These are phyloP conservation scores for Cladosporium phlei DNA, from an alignment of 2,329 filamentous ascomycete species.

Conservation along the genomic window DNA sequence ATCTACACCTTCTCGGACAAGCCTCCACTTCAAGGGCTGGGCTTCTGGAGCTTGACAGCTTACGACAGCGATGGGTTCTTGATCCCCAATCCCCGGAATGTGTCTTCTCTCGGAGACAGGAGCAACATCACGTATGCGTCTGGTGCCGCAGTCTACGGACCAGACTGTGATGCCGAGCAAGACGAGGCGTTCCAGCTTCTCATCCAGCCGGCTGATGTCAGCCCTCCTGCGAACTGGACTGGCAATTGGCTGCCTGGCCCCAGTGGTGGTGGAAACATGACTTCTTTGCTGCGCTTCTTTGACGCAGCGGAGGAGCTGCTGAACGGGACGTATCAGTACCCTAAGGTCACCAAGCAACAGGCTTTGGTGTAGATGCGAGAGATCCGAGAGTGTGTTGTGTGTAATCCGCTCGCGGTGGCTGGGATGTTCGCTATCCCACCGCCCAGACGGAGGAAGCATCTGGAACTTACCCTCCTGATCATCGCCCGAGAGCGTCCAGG, in stretches of 20 bases:
- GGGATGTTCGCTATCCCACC: no score
- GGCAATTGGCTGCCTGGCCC: constrained; percentile 18
- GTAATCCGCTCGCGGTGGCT: no score
- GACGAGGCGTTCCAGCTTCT: constrained; percentile 15
- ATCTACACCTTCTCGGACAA: constrained; percentile 20
- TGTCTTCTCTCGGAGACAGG: constrained; percentile 18
- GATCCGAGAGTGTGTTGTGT: no score
- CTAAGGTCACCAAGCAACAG: neutral
- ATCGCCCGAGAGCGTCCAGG: no score
- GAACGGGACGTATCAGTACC: neutral
- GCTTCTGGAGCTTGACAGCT: constrained; percentile 21
- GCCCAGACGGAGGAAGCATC: no score
- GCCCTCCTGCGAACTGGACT: constrained; percentile 19
- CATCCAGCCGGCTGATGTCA: constrained; percentile 15
- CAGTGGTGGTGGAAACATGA: neutral
- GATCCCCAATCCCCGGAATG: constrained; percentile 15
- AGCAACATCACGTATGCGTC: constrained; percentile 17
- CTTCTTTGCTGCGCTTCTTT: neutral
- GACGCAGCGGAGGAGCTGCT: neutral
- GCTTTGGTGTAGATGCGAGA: no score
- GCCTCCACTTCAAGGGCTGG: constrained; percentile 15
- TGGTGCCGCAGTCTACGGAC: constrained; percentile 15
- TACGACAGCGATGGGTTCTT: constrained; percentile 17
- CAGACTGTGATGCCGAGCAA: neutral
- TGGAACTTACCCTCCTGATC: no score